phyloP scores from a whole-genome alignment of 106 monocot species.

The Cymbidium sinense region DNA sequence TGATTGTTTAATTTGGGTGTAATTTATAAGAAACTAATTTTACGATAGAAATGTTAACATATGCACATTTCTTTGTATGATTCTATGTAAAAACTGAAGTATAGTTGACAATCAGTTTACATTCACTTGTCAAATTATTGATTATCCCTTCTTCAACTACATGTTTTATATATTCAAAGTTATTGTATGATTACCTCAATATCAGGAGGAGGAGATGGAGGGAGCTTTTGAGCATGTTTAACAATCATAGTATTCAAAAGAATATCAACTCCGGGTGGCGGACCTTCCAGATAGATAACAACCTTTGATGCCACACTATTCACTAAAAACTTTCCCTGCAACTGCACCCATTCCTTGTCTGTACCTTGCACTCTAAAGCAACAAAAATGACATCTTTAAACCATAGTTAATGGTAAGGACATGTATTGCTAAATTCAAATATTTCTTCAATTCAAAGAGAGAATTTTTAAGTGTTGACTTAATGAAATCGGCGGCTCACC shows the following conservation, averaged over 20 bases:
- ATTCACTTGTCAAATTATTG: too few relatives aligned
- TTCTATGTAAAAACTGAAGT: too few relatives aligned
- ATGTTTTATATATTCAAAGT: too few relatives aligned
- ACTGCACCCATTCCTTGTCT: slow-evolving; percentile 51
- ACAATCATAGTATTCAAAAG: slow-evolving; percentile 46
- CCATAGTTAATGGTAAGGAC: not conserved
- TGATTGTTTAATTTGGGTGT: too few relatives aligned
- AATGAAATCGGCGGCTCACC: slow-evolving; percentile 25
- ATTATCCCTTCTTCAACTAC: too few relatives aligned
- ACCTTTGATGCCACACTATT: slow-evolving; percentile 38
- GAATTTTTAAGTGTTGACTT: not conserved
- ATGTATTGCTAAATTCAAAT: too few relatives aligned
- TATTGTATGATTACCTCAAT: slow-evolving; percentile 12
- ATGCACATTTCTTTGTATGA: too few relatives aligned
- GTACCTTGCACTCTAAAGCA: slow-evolving; percentile 28
- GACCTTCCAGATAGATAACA: slow-evolving; percentile 55
- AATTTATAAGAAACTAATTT: too few relatives aligned
- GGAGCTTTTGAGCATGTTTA: slow-evolving; percentile 31
- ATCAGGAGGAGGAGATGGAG: slow-evolving; percentile 25
- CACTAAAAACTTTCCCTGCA: slow-evolving; percentile 59
- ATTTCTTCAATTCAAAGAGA: too few relatives aligned
- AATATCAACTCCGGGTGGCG: slow-evolving; percentile 49
- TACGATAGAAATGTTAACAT: too few relatives aligned
- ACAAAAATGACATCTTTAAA: not conserved
- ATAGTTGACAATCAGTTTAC: too few relatives aligned